phyloP scores from a whole-genome alignment of 306 rosid genomes.

The Cercis canadensis region DNA sequence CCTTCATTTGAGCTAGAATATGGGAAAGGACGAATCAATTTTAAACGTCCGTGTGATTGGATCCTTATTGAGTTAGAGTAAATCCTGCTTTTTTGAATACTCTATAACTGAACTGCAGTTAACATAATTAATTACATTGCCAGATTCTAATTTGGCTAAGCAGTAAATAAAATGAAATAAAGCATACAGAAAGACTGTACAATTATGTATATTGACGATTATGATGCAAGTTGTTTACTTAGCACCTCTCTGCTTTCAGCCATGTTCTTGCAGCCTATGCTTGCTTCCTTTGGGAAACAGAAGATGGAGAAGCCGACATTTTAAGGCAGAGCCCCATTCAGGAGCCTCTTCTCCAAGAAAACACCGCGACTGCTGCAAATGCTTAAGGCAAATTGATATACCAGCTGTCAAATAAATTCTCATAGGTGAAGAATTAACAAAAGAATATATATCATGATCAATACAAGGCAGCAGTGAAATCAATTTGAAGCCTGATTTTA shows the following conservation, averaged over 20 bases:
- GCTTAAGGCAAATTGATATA: constrained; percentile 27
- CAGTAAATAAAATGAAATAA: background rate
- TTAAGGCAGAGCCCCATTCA: constrained; percentile 28
- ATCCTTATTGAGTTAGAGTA: constrained; percentile 20
- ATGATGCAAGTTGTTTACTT: constrained; percentile 29
- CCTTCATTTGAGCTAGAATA: constrained; percentile 16
- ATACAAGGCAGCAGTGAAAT: constrained; percentile 30
- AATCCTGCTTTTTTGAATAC: constrained; percentile 24
- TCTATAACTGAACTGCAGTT: background rate
- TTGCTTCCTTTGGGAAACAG: constrained; percentile 81
- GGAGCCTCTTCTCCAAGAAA: constrained; percentile 34
- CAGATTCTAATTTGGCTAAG: constrained; percentile 2
- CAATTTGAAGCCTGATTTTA: background rate
- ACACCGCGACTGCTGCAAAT: constrained; percentile 32
- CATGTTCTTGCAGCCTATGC: constrained; percentile 81
- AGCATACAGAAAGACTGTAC: background rate
- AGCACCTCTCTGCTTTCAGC: constrained; percentile 54
- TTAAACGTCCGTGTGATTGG: background rate
- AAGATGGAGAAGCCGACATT: constrained; percentile 53
- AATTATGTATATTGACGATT: background rate
- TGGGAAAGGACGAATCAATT: background rate
- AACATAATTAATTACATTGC: background rate
- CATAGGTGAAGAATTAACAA: constrained; percentile 24
- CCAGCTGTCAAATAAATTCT: constrained; percentile 17
- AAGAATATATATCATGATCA: background rate